phyloP scores from a whole-genome alignment of 495 filamentous ascomycete species.

The Aspergillus biplanus region DNA sequence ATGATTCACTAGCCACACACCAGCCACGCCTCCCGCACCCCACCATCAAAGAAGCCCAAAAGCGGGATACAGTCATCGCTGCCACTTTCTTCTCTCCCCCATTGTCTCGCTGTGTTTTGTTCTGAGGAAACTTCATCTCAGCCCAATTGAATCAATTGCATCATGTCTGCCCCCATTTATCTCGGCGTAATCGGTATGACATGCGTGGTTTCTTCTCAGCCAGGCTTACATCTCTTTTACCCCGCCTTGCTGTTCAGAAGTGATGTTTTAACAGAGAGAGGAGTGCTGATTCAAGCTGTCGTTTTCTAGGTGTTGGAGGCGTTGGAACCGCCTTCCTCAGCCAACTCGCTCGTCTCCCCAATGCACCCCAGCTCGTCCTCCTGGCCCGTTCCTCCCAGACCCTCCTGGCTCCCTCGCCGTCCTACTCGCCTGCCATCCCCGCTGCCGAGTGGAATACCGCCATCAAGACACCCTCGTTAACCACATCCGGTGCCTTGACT shows the following conservation, averaged over 20 bases:
- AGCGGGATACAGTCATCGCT: conserved; percentile 16
- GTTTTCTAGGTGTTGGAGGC: conserved; percentile 76
- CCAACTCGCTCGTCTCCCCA: conserved; percentile 70
- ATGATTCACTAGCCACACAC: neutral
- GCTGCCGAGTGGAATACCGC: conserved; percentile 56
- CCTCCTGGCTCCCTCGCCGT: conserved; percentile 58
- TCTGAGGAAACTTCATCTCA: neutral
- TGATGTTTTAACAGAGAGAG: neutral
- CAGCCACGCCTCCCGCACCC: neutral
- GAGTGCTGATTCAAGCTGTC: neutral
- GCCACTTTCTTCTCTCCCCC: neutral
- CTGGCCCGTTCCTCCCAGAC: conserved; percentile 80
- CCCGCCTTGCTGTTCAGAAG: neutral
- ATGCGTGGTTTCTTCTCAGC: neutral
- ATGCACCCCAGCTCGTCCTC: conserved; percentile 71
- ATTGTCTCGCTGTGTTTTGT: neutral
- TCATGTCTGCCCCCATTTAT: conserved; percentile 50
- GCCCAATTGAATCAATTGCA: conserved; percentile 1
- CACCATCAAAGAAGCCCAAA: conserved; percentile 2
- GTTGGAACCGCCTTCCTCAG: conserved; percentile 89
- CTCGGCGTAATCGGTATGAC: conserved; percentile 50
- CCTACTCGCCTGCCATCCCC: conserved; percentile 54
- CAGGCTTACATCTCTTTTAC: neutral
- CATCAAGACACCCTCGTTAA: conserved; percentile 58
- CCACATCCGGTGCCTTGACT: conserved; percentile 53